Evolutionary conservation across 768 basidiomycete species (phyloP), one percentile per base, ranked within the genome.

Genomic region (Tylopilus sp.): DNA sequence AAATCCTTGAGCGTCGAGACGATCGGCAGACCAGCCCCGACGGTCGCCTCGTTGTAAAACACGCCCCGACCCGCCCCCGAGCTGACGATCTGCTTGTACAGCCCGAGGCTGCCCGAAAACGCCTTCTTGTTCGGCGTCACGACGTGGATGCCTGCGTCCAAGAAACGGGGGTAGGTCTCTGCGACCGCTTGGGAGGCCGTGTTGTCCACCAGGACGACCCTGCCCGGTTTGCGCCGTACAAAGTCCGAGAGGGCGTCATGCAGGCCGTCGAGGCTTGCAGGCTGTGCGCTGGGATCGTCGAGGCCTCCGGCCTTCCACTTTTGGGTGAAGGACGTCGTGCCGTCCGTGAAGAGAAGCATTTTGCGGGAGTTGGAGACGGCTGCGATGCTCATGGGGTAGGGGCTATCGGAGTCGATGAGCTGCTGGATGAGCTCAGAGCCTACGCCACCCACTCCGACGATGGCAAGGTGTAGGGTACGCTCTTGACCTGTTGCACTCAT

Each of bases 41-140:
- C 97, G 0, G 97, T 98, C 2, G 88, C 79, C 71, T 99, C 97
- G 58, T 91, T 86, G 58, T 89, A 73, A 66, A 84, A 88, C 56
- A 81, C 77, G n/a, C 85, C 81, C 1, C 62, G 57, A 78, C 52
- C 76, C 2, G 16, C 28, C 25, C 19, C 12, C 51, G 16, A 76
- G 55, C 81, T 82, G 22, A 87, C 56, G 58, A 98, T 93, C 22
- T 73, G 68, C 47, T 87, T 73, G 38, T 88, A 98, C 33, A 97
- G 73, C 19, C 59, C 62, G 26, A 84, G 73, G 19, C 82, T 76
- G 0, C 87, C 86, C 14, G 92, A 95, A 66, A 86, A 92, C 1
- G 89, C 97, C 72, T 98, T 98, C 72, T 99, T 99, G 78, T 98
- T 99, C 16, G 97, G 96, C 1, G 97, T 99, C 42, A 96, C 84